Evolutionary conservation across 2,329 filamentous ascomycete genomes (phyloP).

Genomic region (Colletotrichum melonis): DNA sequence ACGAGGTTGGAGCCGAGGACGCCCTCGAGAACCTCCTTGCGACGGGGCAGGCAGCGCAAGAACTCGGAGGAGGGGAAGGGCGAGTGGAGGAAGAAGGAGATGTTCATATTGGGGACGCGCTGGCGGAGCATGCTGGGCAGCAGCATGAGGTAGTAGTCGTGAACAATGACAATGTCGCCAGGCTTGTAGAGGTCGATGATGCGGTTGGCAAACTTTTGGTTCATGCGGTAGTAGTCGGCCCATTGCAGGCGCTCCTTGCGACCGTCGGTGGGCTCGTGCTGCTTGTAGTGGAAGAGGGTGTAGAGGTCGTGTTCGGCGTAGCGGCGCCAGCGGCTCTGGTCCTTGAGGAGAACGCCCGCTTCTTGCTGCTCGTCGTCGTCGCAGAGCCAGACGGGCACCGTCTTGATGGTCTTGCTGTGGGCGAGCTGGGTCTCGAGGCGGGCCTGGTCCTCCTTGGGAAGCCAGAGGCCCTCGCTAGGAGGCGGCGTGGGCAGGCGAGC

Average conservation of each 20-base stretch:
- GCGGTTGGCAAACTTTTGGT: constrained; percentile 89
- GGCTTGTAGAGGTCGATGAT: constrained; percentile 92
- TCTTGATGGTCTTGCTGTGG: constrained; percentile 79
- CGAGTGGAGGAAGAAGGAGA: constrained; percentile 93
- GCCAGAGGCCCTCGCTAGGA: constrained; percentile 74
- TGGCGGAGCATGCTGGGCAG: constrained; percentile 91
- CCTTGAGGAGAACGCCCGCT: constrained; percentile 79
- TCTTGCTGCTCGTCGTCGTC: constrained; percentile 77
- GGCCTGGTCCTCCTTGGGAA: constrained; percentile 76
- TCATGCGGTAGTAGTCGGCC: constrained; percentile 94
- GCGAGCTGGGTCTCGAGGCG: constrained; percentile 80
- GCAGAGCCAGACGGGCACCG: constrained; percentile 88
- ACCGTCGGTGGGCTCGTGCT: constrained; percentile 89
- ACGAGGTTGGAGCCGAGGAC: constrained; percentile 92
- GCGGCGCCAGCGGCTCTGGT: constrained; percentile 87
- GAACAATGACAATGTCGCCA: constrained; percentile 91
- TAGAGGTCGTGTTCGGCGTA: constrained; percentile 95
- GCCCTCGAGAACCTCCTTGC: constrained; percentile 91
- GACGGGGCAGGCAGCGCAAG: constrained; percentile 85
- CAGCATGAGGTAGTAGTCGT: constrained; percentile 94
- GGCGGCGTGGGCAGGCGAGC: constrained; percentile 67
- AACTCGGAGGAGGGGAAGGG: constrained; percentile 98
- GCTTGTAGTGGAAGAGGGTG: constrained; percentile 95
- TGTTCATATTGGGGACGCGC: constrained; percentile 87
- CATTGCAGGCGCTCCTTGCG: constrained; percentile 84